Percentiles rank a stretch among this genome's conserved stretches.
Conservation (phyloP, 2,329 filamentous ascomycete species). For the Xylariaceae sp. region DNA sequence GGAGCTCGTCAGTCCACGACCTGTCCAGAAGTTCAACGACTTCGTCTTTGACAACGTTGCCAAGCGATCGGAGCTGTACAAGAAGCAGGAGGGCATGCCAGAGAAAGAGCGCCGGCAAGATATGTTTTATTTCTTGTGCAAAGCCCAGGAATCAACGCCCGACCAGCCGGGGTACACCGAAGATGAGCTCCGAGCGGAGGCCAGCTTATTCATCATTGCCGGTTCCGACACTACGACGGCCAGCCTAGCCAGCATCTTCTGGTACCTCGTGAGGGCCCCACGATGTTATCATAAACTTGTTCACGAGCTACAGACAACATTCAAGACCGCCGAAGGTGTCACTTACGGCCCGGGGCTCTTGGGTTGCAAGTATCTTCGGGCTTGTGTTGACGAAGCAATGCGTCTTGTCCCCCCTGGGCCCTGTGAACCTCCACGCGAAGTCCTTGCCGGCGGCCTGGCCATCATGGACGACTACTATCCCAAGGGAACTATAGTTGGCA, state of each 20-base stretch:
- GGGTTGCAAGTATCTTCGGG: constrained; percentile 12
- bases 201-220: constrained; percentile 14
- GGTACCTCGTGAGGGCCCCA: constrained; percentile 12
- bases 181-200: constrained; percentile 10
- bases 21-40: constrained; percentile 6
- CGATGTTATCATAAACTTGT: constrained; percentile 6
- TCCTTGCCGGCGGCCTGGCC: constrained; percentile 11
- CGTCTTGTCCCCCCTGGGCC: constrained; percentile 12
- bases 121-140: constrained; percentile 16
- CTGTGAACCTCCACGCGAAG: constrained; percentile 13
- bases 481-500: constrained; percentile 14
- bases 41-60: constrained; percentile 14
- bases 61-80: constrained; percentile 9
- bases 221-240: constrained; percentile 16
- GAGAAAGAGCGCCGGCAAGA: constrained; percentile 14
- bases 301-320: constrained; percentile 10
- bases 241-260: constrained; percentile 12
- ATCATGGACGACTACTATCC: constrained; percentile 15
- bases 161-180: constrained; percentile 10
- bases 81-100: constrained; percentile 5
- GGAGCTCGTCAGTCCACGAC: constrained; percentile 5
- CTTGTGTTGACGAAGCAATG: constrained; percentile 21
- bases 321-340: constrained; percentile 11
- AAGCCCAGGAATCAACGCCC: constrained; percentile 13
- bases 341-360: constrained; percentile 12